Evolutionary conservation across 495 filamentous ascomycete species (phyloP).

Genomic region (Tuber indicum): DNA sequence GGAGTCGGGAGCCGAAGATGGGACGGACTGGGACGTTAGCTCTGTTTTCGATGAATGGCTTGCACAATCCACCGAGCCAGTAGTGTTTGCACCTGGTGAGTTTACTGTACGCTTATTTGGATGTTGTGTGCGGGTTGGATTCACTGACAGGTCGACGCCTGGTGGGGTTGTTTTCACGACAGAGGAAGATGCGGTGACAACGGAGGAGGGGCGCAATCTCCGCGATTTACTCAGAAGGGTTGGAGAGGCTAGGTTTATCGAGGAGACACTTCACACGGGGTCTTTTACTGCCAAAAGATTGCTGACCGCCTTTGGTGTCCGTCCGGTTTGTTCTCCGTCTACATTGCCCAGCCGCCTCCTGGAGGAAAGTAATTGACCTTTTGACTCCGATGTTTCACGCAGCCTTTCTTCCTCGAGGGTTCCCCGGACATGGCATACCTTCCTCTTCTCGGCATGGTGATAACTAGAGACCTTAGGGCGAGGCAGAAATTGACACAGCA

Average conservation of each 20-base stretch:
- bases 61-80: conserved; percentile 57
- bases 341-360: conserved; percentile 7
- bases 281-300: conserved; percentile 72
- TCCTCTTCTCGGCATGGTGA: conserved; percentile 63
- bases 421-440: conserved; percentile 68
- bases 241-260: conserved; percentile 69
- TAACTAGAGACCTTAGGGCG: conserved; percentile 75
- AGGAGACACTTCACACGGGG: conserved; percentile 61
- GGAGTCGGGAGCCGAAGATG: conserved; percentile 56
- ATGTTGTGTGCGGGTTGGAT: conserved; percentile 26
- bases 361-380: conserved; percentile 11
- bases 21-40: conserved; percentile 59
- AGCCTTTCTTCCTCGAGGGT: conserved; percentile 67
- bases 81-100: conserved; percentile 54
- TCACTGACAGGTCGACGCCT: conserved; percentile 33
- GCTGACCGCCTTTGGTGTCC: conserved; percentile 83
- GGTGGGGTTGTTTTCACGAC: conserved; percentile 21
- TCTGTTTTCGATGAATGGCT: conserved; percentile 65
- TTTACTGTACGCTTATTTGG: conserved; percentile 30
- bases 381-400: conserved; percentile 8
- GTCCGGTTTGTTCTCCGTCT: conserved; percentile 45
- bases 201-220: conserved; percentile 63
- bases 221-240: conserved; percentile 64
- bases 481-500: conserved; percentile 71
- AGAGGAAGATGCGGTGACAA: conserved; percentile 59